phyloP scores from a whole-genome alignment of 2,329 filamentous ascomycete genomes.

The Diaporthe humulicola region DNA sequence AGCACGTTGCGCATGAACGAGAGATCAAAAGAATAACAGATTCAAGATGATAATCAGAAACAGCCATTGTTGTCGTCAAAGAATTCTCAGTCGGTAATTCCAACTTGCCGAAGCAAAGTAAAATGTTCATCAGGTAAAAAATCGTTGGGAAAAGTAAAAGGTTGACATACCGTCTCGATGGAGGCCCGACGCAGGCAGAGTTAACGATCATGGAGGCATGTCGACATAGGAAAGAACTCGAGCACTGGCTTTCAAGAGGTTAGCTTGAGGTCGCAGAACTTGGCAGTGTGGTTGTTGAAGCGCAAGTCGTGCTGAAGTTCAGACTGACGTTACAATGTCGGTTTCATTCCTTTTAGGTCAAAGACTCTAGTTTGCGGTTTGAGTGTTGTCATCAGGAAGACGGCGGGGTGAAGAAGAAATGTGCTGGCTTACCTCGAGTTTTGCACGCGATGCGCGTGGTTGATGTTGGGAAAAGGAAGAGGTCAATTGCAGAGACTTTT shows the following conservation, averaged over 20 bases:
- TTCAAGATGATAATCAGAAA: constrained; percentile 73
- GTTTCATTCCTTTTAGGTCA: constrained; percentile 89
- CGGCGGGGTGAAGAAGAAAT: constrained; percentile 33
- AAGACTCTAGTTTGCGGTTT: constrained; percentile 99
- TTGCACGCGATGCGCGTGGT: constrained; percentile 28
- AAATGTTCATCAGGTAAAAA: constrained; percentile 74
- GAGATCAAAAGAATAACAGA: constrained; percentile 43
- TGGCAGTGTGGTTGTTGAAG: constrained; percentile 33
- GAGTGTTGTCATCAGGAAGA: constrained; percentile 82
- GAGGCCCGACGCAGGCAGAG: constrained; percentile 18
- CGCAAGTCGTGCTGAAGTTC: constrained; percentile 61
- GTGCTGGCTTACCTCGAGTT: constrained; percentile 39
- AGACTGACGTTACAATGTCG: constrained; percentile 93
- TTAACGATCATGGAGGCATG: background rate
- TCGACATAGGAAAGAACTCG: constrained; percentile 10
- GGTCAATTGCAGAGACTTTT: constrained; percentile 32
- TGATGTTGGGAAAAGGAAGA: constrained; percentile 31
- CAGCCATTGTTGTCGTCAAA: constrained; percentile 90
- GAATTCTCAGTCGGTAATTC: constrained; percentile 94
- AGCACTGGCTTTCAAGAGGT: constrained; percentile 36
- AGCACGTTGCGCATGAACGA: constrained; percentile 38
- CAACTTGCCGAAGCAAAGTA: constrained; percentile 80
- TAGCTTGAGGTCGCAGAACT: constrained; percentile 25
- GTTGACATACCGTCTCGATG: constrained; percentile 43
- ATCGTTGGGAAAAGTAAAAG: background rate